phyloP scores from a whole-genome alignment of 768 basidiomycete species.

The Phylloporus sp. region DNA sequence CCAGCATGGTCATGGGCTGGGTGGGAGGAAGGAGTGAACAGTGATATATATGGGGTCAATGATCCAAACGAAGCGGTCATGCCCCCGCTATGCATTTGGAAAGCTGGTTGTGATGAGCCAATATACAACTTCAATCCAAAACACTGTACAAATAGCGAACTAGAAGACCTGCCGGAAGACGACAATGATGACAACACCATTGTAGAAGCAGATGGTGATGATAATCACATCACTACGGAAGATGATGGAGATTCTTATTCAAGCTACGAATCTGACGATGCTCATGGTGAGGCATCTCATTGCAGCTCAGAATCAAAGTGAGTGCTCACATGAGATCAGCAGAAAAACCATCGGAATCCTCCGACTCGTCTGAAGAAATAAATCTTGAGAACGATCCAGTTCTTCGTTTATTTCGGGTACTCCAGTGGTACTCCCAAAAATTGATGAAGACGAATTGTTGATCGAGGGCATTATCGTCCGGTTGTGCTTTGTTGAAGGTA shows the following conservation, averaged over 20 bases:
- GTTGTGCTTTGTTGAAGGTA: background rate
- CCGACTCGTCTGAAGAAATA: too few species aligned
- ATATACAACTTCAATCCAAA: constrained; percentile 8
- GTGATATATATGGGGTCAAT: background rate
- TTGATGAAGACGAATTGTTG: background rate
- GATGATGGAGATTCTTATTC: background rate
- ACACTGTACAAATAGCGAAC: background rate
- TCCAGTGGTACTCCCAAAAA: background rate
- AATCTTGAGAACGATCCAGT: background rate
- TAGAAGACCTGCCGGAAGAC: background rate
- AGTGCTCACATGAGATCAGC: background rate
- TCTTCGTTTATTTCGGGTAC: background rate
- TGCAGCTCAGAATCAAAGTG: background rate
- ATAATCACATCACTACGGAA: background rate
- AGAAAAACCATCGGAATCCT: too few species aligned
- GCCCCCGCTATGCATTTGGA: constrained; percentile 13
- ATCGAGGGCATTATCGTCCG: background rate
- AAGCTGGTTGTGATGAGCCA: background rate
- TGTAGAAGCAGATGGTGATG: too few species aligned
- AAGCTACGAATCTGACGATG: background rate
- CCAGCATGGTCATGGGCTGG: constrained; percentile 5
- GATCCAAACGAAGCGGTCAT: background rate
- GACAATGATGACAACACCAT: background rate
- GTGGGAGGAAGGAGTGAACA: constrained; percentile 3
- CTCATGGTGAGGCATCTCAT: background rate